A percentile compares a stretch with the other conserved stretches of the same genome.
Conservation (phyloP, 2,329 filamentous ascomycete species). For the Hypoxylon sp. region DNA sequence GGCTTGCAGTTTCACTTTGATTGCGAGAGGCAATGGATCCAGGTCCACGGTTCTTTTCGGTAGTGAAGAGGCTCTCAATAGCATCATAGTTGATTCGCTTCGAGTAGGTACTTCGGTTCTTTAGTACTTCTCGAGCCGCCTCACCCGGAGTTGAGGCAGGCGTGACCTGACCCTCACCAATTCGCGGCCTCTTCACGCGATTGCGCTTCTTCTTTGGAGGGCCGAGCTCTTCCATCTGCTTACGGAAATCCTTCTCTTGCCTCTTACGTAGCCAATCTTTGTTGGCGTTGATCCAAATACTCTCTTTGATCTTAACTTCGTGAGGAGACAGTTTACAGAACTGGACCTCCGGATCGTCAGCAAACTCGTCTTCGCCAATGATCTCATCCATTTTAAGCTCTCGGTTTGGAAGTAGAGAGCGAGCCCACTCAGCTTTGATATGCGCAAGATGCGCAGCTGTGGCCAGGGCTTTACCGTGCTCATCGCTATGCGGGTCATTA, state of each 20-base stretch:
- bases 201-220: constrained; percentile 72
- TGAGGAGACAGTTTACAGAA: constrained; percentile 81
- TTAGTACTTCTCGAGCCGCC: constrained; percentile 77
- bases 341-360: constrained; percentile 87
- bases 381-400: constrained; percentile 72
- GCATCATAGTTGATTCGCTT: constrained; percentile 83
- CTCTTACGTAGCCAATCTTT: constrained; percentile 92
- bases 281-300: constrained; percentile 95
- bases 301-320: constrained; percentile 87
- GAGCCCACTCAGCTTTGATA: constrained; percentile 67
- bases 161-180: constrained; percentile 75
- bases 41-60: constrained; percentile 60
- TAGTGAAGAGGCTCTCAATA: constrained; percentile 69
- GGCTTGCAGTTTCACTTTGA: constrained; percentile 61
- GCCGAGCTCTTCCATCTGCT: constrained; percentile 70
- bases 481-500: constrained; percentile 69
- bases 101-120: constrained; percentile 74
- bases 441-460: constrained; percentile 70
- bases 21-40: constrained; percentile 64
- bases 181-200: constrained; percentile 65
- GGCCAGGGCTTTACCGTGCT: constrained; percentile 71
- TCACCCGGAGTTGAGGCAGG: constrained; percentile 78
- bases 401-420: constrained; percentile 64
- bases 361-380: constrained; percentile 86
- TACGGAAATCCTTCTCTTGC: constrained; percentile 85